A percentile compares a stretch with the other conserved stretches of the same genome.
Evolutionary conservation across 805 yeast species (phyloP).

Genomic region (Candida corydali): DNA sequence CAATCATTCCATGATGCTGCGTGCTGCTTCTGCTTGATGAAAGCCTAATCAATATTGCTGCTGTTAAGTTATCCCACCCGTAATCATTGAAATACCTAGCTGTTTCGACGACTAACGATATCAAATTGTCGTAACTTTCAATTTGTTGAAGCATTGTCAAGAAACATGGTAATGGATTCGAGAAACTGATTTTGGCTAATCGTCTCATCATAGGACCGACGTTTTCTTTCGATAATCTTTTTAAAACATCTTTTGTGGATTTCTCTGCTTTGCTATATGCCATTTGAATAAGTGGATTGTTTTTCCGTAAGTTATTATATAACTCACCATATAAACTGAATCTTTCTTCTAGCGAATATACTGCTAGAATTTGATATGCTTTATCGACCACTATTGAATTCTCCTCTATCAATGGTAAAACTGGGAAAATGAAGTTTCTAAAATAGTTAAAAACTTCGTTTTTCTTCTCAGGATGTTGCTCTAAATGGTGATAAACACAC

Average conservation of each 20-base stretch:
- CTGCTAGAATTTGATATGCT: conserved; percentile 50
- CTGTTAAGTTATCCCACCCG: conserved; percentile 83
- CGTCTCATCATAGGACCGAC: conserved; percentile 67
- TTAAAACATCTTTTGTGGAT: conserved; percentile 71
- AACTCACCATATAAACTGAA: conserved; percentile 81
- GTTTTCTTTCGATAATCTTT: conserved; percentile 78
- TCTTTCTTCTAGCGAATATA: conserved; percentile 58
- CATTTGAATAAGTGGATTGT: conserved; percentile 50
- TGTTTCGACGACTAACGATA: conserved; percentile 70
- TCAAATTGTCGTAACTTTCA: conserved; percentile 88
- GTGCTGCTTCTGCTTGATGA: conserved; percentile 61
- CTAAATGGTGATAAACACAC: conserved; percentile 38
- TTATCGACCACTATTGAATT: conserved; percentile 60
- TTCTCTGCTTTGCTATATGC: conserved; percentile 68
- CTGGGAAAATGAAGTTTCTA: conserved; percentile 65
- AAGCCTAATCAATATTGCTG: conserved; percentile 66
- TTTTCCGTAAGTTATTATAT: conserved; percentile 53
- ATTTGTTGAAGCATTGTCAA: conserved; percentile 70
- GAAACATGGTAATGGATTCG: conserved; percentile 78
- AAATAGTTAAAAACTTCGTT: conserved; percentile 53
- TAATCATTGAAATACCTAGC: conserved; percentile 70
- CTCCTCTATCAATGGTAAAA: conserved; percentile 48
- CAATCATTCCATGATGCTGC: conserved; percentile 77
- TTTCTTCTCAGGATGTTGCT: conserved; percentile 13
- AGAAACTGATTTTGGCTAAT: conserved; percentile 64